phyloP scores from a whole-genome alignment of 2,329 filamentous ascomycete genomes.

The Talaromyces islandicus region DNA sequence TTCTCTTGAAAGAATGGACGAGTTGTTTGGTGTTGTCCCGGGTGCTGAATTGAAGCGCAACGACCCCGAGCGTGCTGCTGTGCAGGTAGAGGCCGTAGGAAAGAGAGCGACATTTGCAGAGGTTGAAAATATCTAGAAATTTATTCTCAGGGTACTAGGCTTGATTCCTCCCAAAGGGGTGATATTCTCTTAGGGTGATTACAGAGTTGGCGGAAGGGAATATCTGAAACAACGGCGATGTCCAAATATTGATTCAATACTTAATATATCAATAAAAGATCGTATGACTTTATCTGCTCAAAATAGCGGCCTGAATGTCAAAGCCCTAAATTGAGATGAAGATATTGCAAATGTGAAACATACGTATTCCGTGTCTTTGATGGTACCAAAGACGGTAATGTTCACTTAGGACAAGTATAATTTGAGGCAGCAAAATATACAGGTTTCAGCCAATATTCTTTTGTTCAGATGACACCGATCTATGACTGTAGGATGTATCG shows the following conservation, averaged over 20 bases:
- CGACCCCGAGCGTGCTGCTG: background rate
- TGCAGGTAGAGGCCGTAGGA: background rate
- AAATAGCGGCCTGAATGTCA: background rate
- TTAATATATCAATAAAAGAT: background rate
- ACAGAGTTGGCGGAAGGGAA: background rate
- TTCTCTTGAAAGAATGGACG: slow-evolving; percentile 60
- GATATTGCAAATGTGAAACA: background rate
- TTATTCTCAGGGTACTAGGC: background rate
- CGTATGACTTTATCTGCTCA: background rate
- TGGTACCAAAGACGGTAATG: background rate
- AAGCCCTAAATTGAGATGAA: background rate
- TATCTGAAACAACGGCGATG: background rate
- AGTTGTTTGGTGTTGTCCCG: slow-evolving; percentile 46
- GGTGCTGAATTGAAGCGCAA: background rate
- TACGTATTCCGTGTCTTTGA: background rate
- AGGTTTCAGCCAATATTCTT: background rate
- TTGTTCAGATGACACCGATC: background rate
- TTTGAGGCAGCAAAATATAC: no score
- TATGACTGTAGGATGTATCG: background rate
- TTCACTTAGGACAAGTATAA: background rate
- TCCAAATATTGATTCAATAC: background rate
- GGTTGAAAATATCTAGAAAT: background rate
- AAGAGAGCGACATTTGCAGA: background rate
- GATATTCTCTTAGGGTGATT: background rate
- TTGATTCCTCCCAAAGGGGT: background rate